These are phyloP conservation scores for Bruguiera sexangula DNA, from an alignment of 345 rosid genomes.

Conservation along the genomic window DNA sequence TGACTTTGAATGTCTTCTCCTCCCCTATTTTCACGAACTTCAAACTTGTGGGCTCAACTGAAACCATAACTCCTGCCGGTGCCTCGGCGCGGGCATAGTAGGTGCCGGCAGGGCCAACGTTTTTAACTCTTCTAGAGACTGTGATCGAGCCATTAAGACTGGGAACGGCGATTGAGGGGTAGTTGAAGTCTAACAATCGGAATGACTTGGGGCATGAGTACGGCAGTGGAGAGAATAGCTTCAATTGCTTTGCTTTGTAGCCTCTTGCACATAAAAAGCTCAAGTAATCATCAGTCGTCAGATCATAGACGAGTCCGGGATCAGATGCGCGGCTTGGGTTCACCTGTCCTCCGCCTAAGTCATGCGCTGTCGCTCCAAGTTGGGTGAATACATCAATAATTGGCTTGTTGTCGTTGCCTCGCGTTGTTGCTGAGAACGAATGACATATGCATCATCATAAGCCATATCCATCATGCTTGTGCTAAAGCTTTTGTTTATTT, in stretches of 20 bases:
- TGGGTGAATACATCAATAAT: conserved; percentile 23
- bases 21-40: conserved; percentile 33
- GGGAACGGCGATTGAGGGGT: conserved; percentile 48
- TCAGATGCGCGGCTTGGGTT: conserved; percentile 41
- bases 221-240: conserved; percentile 11
- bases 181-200: conserved; percentile 37
- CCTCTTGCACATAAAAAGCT: conserved; percentile 43
- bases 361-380: conserved; percentile 43
- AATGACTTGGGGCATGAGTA: conserved; percentile 30
- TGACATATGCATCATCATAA: background rate
- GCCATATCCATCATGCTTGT: background rate
- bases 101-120: conserved; percentile 45
- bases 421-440: conserved; percentile 28
- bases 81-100: conserved; percentile 26
- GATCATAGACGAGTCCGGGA: conserved; percentile 58
- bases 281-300: conserved; percentile 27
- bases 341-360: conserved; percentile 48
- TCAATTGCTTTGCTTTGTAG: conserved; percentile 23
- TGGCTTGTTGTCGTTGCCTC: conserved; percentile 17
- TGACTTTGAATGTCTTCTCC: conserved; percentile 41
- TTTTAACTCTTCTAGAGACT: conserved; percentile 35
- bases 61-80: conserved; percentile 31
- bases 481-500: background rate
- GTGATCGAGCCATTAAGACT: conserved; percentile 17
- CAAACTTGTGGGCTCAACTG: conserved; percentile 32